Evolutionary conservation across 2,329 filamentous ascomycete genomes (phyloP).

Genomic region (Ascochyta pisi): DNA sequence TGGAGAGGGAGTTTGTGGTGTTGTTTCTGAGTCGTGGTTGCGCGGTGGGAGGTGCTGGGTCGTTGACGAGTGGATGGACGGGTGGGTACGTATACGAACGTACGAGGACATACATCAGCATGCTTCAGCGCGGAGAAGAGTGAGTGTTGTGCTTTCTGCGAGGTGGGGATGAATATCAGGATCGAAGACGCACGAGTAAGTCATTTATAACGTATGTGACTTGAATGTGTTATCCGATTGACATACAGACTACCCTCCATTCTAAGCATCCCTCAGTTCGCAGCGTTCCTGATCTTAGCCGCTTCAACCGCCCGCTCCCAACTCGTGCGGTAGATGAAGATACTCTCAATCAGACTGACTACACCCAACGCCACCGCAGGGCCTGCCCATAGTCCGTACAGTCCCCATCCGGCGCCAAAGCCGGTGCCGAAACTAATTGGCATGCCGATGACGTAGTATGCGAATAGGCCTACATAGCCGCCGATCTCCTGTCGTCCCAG

Average conservation of each 20-base stretch:
- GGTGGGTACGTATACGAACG: no score
- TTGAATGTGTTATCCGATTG: no score
- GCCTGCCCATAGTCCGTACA: slow-evolving; percentile 78
- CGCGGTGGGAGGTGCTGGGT: no score
- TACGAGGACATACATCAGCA: no score
- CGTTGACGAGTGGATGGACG: no score
- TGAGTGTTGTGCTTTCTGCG: no score
- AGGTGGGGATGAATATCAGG: no score
- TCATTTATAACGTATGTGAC: no score
- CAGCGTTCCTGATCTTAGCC: slow-evolving; percentile 62
- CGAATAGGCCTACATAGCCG: slow-evolving; percentile 84
- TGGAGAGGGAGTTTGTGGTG: no score
- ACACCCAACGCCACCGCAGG: slow-evolving; percentile 69
- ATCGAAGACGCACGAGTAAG: no score
- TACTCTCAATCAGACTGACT: slow-evolving; percentile 62
- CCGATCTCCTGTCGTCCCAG: slow-evolving; percentile 89
- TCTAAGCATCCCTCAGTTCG: slow-evolving; percentile 33
- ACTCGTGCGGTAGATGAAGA: slow-evolving; percentile 62
- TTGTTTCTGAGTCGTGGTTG: no score
- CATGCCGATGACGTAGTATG: slow-evolving; percentile 86
- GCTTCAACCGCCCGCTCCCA: slow-evolving; percentile 68
- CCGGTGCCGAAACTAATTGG: slow-evolving; percentile 81
- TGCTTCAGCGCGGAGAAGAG: no score
- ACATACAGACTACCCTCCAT: not conserved
- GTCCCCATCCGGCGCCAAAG: slow-evolving; percentile 77